Base-by-base conservation (phyloP, 495 filamentous ascomycete genomes). In the Penicillium daleae region DNA sequence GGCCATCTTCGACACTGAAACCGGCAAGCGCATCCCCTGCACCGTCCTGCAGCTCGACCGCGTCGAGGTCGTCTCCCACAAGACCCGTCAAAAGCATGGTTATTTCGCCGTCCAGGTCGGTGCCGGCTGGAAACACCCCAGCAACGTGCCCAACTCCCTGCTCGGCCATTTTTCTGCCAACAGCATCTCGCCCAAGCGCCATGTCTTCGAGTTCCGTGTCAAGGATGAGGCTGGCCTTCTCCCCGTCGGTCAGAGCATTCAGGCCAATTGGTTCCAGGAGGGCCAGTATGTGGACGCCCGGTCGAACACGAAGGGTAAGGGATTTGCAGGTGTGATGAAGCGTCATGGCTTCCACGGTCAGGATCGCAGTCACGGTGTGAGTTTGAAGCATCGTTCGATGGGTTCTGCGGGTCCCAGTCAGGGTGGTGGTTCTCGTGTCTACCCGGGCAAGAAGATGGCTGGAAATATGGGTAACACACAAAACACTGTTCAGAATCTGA, bases 301-400 rank as follows among this genome's bases (percentile, higher is more conserved):
- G 71, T 88, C 87, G 24, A 87, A 89, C 69, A 87, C 85, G 52
- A 85, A 88, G 71, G 95, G 95, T 32, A 93, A 90, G 82, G 95
- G 94, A 0, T 98, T 97, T 77, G 91, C 90, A 6, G 95, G 95
- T 83, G 95, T 92, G 59, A 99, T 99, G 94, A 99, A 99, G 85
- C 82, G 90, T 62, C 89, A 92, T 69, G 93, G 93, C 0, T 98
- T 92, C 70, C 67, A 77, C 19, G 95, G 95, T 63, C 95, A 99
- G 80, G 89, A 88, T 64, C 92, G 93, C 56, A 93, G 89, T 68
- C 95, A 99, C 79, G 95, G 95, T 85, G 92, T 92, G 67, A 97
- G 93, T 68, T 85, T 91, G 77, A 92, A 89, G 52, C 95, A 99
- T 81, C 85, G 95, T 69, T 87, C 90, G 3, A 89, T 97, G 81